Conservation (phyloP, 1,139 yeast genomes). For the Scheffersomyces lignicola region DNA sequence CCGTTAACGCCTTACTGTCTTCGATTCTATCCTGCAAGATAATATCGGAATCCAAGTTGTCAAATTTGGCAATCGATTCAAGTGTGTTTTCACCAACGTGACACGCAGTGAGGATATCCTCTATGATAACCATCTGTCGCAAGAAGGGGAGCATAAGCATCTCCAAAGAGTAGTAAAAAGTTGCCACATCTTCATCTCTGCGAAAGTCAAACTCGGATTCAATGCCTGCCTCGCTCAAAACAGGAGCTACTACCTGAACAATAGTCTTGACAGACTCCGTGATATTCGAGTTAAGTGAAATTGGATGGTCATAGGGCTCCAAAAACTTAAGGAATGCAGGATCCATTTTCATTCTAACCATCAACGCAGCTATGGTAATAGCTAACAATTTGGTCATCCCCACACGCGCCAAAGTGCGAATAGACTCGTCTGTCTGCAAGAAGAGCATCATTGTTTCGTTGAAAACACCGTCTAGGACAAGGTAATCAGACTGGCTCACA, state of each 20-base stretch:
- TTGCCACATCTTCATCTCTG: slow-evolving; percentile 10
- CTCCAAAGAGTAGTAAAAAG: slow-evolving; percentile 29
- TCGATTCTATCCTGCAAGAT: slow-evolving; percentile 4
- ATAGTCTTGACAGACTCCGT: neutral
- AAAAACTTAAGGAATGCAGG: slow-evolving; percentile 4
- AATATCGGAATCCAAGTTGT: slow-evolving; percentile 13
- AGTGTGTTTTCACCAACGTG: slow-evolving; percentile 26
- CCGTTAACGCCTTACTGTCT: slow-evolving; percentile 18
- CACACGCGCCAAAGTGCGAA: slow-evolving; percentile 29
- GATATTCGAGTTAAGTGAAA: no score
- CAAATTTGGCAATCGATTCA: slow-evolving; percentile 18
- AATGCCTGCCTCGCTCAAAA: slow-evolving; percentile 5
- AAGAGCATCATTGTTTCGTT: slow-evolving; percentile 39
- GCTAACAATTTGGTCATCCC: slow-evolving; percentile 32
- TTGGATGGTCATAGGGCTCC: no score
- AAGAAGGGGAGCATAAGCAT: slow-evolving; percentile 34
- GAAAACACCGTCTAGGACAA: slow-evolving; percentile 33
- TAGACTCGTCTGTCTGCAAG: slow-evolving; percentile 48
- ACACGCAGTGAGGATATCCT: slow-evolving; percentile 31
- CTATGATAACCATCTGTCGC: slow-evolving; percentile 36
- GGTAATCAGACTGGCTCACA: slow-evolving; percentile 26
- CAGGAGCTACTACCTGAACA: neutral
- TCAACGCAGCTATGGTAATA: slow-evolving; percentile 20
- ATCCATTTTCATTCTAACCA: slow-evolving; percentile 7
- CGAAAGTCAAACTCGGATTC: slow-evolving; percentile 7